phyloP scores from a whole-genome alignment of 495 filamentous ascomycete species.

The Aspergillus wentii region DNA sequence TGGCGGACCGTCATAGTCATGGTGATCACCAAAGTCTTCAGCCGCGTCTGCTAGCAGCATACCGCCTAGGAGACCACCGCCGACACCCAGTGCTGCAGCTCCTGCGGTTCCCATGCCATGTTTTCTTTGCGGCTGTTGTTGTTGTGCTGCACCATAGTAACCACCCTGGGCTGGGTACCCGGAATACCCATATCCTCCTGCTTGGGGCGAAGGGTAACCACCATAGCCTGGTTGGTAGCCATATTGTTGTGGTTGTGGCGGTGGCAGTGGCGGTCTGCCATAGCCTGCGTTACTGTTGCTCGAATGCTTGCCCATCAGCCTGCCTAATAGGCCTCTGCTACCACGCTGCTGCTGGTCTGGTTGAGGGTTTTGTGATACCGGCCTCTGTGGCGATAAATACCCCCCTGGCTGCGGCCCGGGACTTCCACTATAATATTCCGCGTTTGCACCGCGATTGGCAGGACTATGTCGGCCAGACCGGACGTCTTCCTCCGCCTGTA shows the following conservation, averaged over 20 bases:
- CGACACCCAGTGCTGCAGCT: constrained; percentile 70
- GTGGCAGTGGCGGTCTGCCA: constrained; percentile 5
- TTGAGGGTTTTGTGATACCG: constrained; percentile 20
- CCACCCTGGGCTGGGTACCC: constrained; percentile 41
- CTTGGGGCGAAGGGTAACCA: constrained; percentile 4
- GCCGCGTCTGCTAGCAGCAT: constrained; percentile 62
- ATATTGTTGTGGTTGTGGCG: constrained; percentile 19
- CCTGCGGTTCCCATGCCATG: constrained; percentile 61
- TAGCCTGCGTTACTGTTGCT: constrained; percentile 12
- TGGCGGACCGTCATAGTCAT: constrained; percentile 27
- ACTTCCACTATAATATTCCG: constrained; percentile 39
- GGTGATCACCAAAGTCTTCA: constrained; percentile 48
- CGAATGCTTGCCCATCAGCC: constrained; percentile 42
- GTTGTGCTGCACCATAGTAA: constrained; percentile 35
- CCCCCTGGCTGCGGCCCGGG: constrained; percentile 21
- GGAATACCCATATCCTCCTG: constrained; percentile 27
- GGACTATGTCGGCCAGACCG: constrained; percentile 34
- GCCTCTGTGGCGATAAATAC: constrained; percentile 16
- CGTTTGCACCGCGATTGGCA: constrained; percentile 26
- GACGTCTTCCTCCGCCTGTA: constrained; percentile 80
- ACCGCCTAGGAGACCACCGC: constrained; percentile 72
- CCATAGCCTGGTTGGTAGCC: constrained; percentile 19
- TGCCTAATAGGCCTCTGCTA: constrained; percentile 43
- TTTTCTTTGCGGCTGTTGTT: constrained; percentile 21
- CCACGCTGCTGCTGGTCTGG: constrained; percentile 25